phyloP scores from a whole-genome alignment of 2,329 filamentous ascomycete species.

The Fusarium chuoi region DNA sequence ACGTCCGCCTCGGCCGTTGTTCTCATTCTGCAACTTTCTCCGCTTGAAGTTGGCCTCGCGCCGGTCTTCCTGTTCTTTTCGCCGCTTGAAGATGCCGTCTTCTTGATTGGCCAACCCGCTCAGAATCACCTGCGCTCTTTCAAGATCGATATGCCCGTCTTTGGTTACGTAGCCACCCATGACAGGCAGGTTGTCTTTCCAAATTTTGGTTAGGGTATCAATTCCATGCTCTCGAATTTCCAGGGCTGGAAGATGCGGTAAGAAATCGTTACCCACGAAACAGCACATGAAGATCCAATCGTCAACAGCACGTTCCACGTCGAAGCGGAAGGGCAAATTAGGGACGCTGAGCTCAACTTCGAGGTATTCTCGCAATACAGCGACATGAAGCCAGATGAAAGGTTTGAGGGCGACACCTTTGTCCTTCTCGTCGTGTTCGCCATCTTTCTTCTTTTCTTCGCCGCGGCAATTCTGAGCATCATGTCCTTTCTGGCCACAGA shows the following conservation, averaged over 20 bases:
- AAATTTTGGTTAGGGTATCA: slow-evolving; percentile 94
- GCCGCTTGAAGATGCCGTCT: slow-evolving; percentile 88
- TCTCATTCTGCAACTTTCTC: slow-evolving; percentile 75
- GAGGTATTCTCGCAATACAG: slow-evolving; percentile 90
- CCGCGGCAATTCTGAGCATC: slow-evolving; percentile 87
- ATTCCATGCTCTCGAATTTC: slow-evolving; percentile 98
- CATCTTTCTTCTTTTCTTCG: slow-evolving; percentile 79
- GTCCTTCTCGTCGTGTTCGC: slow-evolving; percentile 85
- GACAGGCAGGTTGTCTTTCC: slow-evolving; percentile 87
- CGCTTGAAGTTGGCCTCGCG: slow-evolving; percentile 83
- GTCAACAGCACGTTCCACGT: slow-evolving; percentile 92
- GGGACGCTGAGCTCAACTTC: slow-evolving; percentile 88
- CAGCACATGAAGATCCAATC: slow-evolving; percentile 99
- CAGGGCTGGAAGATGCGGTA: slow-evolving; percentile 95
- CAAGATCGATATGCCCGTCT: slow-evolving; percentile 90
- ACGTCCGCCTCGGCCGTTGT: slow-evolving; percentile 45
- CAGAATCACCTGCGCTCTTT: slow-evolving; percentile 87
- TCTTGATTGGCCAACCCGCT: slow-evolving; percentile 91
- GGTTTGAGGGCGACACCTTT: slow-evolving; percentile 79
- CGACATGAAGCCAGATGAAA: slow-evolving; percentile 98
- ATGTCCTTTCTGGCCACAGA: slow-evolving; percentile 94
- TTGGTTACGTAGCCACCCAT: slow-evolving; percentile 98
- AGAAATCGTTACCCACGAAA: slow-evolving; percentile 98
- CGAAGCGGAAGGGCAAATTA: slow-evolving; percentile 85
- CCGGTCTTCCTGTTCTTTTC: slow-evolving; percentile 86